Base-by-base conservation (phyloP, 2,329 filamentous ascomycete species). In the Aspergillus sp. region DNA sequence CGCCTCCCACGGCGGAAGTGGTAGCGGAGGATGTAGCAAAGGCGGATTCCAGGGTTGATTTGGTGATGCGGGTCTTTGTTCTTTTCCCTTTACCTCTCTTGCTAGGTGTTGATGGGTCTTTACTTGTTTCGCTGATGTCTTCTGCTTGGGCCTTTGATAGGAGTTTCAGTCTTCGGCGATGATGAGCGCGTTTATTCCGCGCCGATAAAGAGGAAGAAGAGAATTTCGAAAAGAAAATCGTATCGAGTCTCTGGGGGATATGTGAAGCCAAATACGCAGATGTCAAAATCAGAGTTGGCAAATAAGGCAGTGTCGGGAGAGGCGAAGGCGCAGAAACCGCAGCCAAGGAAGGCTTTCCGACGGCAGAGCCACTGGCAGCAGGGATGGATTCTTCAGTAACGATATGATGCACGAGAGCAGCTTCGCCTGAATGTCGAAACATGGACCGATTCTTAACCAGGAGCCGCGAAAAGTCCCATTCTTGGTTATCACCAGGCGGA, bases 381-480 rank as follows among this genome's bases (percentile, higher is more conserved):
- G 49, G 47, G 8, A 52, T 40, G 3, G 47, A 43, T 30, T 65
- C 59, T 8, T 65, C 62, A 3, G 65, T 55, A 27, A 67, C 60
- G 32, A 69, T 62, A 53, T 57, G 65, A 54, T 72, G 65, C 26
- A 70, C 62, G 19, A 75, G 59, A 27, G 67, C 61, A 5, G 60
- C 58, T 55, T 75, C 72, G 30, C 69, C 70, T 45, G 71, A 68
- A 11, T 66, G 60, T 37, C 72, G 68, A 54, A 75, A 73, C 33
- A 75, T 54, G 6, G 60, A 52, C 42, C 72, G 61, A 47, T 73
- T 72, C 38, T 61, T 66, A n/a, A 74, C 83, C 44, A 97, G 77
- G 6, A 98, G 73, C 49, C 87, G 85, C 10, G 87, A 84, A 66
- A 96, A 96, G 58, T 96, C 89, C 55, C 85, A 83, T 7, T 86